Evolutionary conservation across 345 rosid species (phyloP), one percentile per base, ranked within the genome.

Genomic region (Murraya paniculata): DNA sequence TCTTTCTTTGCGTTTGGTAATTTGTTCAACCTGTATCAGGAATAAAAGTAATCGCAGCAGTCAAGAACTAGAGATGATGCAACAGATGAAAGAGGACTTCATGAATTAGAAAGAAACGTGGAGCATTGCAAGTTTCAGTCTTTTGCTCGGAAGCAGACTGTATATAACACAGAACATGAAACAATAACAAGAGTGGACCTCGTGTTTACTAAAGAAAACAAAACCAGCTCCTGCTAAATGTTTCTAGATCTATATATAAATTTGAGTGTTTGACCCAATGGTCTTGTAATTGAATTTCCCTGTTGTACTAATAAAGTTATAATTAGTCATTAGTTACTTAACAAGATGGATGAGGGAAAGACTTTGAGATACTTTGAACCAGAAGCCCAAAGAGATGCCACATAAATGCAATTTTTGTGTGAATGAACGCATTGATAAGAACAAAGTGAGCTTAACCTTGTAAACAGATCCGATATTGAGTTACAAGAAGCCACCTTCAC

Each of bases 401-500:
- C 24, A 24, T 31, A 60, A 48, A 61, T 61, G 57, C 21, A 74
- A 41, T 38, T 55, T n/a, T 33, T 25, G 61, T 25, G 18, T 27
- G 31, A 73, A 18, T 38, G 53, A 35, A 58, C 25, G 24, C 9
- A 28, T 22, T 60, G 59, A 36, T 33, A 78, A 18, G 69, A 66
- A 78, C 59, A 30, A 45, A 14, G 64, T 25, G 9, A 48, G 4
- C 84, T 53, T 53, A 24, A 96, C 98, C 98, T 96, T 69, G 84
- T 81, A 33, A 96, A 78, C n/a, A 96, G 87, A 86, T 91, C 97
- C 48, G 90, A 82, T 72, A 92, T 81, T 53, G 98, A 84, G 27
- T 86, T 84, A 85, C 91, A 89, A 60, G 87, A 86, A 86, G 97
- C 94, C 85, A 90, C 94, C 85, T 87, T 92, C 30, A 92, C 90